Evolutionary conservation across 495 filamentous ascomycete species (phyloP), one percentile per base, ranked within the genome.

Genomic region (Neurospora africana): DNA sequence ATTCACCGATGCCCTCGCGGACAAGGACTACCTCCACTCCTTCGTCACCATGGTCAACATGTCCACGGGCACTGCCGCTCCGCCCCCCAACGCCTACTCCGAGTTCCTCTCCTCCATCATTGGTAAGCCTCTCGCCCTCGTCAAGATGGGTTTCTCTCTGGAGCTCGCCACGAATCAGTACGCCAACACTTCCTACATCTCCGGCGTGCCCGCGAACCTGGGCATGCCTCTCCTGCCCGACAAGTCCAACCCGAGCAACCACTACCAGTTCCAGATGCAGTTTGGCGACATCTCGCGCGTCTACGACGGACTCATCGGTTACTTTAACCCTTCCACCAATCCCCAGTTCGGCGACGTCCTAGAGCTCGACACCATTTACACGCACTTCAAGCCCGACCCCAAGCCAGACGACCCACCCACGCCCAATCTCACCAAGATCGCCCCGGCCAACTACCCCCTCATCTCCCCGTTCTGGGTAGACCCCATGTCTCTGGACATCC

Each of bases 51-150:
- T 86, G 79, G 76, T 85, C 38, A 80, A 73, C 38, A 53, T 19
- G 6, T 73, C 80, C 10, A 53, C 77, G 7, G 67, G 71, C 0
- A 78, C 39, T 4, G 27, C 74, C 3, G 70, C 78, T 1, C 68
- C 76, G 0, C 65, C 82, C 0, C 85, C 86, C 2, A 43, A 40
- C 3, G 76, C 77, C 10, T 86, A 86, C 71, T 76, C 79, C 0
- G 68, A 77, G 44, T 85, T 78, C 68, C 61, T 81, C 21, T 76
- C 71, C 65, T 69, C 80, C 3, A 65, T 86, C 27, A 74, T 86
- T 27, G 85, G 86, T 6, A 79, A 77, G 70, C 86, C 86, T 0
- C 77, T 88, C 4, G 86, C 85, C 0, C 81, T 88, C 3, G 80
- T 82, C 33, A 83, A 86, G 61, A 75, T 76, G 43, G 85, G 82